These are phyloP conservation scores for Thielaviopsis punctulata DNA, from an alignment of 2,329 filamentous ascomycete species.

Conservation along the genomic window DNA sequence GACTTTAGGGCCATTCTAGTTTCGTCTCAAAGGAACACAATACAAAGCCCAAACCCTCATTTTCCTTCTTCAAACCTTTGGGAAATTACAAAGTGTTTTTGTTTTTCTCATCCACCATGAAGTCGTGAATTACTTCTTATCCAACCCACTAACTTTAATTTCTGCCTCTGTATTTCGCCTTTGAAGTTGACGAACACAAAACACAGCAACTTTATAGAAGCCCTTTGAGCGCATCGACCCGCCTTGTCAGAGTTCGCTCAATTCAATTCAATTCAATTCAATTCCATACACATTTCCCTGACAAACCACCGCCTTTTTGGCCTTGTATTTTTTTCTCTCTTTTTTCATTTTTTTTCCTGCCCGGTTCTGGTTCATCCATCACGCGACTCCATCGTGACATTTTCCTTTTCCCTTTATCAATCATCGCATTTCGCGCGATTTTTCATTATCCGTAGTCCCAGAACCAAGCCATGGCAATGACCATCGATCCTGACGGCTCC, in stretches of 20 bases:
- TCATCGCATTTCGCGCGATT: neutral
- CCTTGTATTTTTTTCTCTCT: neutral
- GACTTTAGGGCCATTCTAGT: neutral
- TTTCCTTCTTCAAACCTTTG: neutral
- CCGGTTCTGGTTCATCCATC: too few relatives aligned
- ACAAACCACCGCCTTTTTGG: too few relatives aligned
- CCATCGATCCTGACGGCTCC: conserved; percentile 22
- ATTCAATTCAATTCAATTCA: neutral
- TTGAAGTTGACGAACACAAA: neutral
- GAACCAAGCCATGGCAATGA: neutral
- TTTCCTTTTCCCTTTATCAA: neutral
- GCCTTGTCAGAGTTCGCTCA: too few relatives aligned
- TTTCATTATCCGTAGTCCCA: neutral
- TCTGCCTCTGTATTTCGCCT: too few relatives aligned
- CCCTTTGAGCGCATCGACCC: neutral
- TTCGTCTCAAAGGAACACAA: conserved; percentile 4
- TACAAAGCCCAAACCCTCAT: conserved; percentile 1
- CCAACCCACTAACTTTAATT: too few relatives aligned
- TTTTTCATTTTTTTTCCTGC: too few relatives aligned
- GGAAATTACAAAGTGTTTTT: too few relatives aligned
- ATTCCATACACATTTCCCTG: neutral
- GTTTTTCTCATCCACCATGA: neutral
- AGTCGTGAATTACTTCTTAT: too few relatives aligned
- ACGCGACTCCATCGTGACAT: neutral
- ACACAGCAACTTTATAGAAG: neutral